Conservation (phyloP, 805 yeast species). For the Candida tammaniensis region DNA sequence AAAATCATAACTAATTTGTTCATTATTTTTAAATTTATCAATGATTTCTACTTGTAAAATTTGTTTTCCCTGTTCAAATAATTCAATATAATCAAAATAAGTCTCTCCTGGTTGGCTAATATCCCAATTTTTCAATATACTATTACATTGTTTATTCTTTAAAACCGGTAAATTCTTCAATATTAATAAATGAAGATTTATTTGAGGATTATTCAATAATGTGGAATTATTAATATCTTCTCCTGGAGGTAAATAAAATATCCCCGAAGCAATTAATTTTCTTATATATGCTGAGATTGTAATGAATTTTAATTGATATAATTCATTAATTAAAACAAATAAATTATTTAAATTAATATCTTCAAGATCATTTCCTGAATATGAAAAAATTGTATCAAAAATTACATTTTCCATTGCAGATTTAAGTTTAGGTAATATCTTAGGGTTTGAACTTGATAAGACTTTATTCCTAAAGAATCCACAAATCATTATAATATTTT, state of each 20-base stretch:
- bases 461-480: constrained; percentile 44
- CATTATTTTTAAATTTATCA: constrained; percentile 24
- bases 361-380: constrained; percentile 18
- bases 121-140: constrained; percentile 50
- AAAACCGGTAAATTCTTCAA: constrained; percentile 58
- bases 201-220: constrained; percentile 18
- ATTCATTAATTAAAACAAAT: constrained; percentile 50
- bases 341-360: constrained; percentile 26
- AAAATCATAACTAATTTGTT: constrained; percentile 15
- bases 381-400: constrained; percentile 35
- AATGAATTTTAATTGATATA: constrained; percentile 49
- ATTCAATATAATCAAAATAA: constrained; percentile 26
- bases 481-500: constrained; percentile 37
- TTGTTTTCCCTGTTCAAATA: constrained; percentile 38
- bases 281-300: constrained; percentile 68
- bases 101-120: constrained; percentile 24
- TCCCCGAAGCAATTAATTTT: constrained; percentile 80
- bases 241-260: constrained; percentile 52
- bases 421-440: constrained; percentile 25
- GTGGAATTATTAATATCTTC: constrained; percentile 17
- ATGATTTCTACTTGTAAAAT: constrained; percentile 30
- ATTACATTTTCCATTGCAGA: constrained; percentile 45
- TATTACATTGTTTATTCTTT: constrained; percentile 53
- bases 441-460: constrained; percentile 18
- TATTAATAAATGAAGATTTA: constrained; percentile 50